Base-by-base conservation (phyloP, 2,329 filamentous ascomycete species). In the Colletotrichum eremochloae region DNA sequence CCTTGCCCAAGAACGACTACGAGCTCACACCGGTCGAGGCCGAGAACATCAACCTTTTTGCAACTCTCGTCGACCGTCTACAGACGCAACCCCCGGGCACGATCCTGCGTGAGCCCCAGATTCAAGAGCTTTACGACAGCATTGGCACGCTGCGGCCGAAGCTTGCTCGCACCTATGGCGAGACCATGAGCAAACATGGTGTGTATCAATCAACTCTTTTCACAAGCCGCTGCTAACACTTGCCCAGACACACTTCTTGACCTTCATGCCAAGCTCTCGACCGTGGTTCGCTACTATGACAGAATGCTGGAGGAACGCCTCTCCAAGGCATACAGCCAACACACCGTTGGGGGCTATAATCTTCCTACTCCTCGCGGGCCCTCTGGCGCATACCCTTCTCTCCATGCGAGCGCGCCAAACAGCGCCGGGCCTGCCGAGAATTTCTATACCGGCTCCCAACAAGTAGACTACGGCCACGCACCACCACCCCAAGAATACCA, bases 171-270 rank as follows among this genome's bases (percentile, higher is more conserved):
- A 98, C 96, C 0, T 98, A 98, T 79, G 96, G 96, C 67, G 96
- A 99, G 84, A 98, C 96, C 0, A 98, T 99, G 96, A 98, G 96
- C 89, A 99, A 99, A 82, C 96, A 98, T 81, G 95, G 94, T 94
- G 85, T 80, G 90, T 83, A 20, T 4, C 8, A 12, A 24, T 36
- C 12, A 55, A 29, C 18, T 0, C 7, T 33, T 6, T 4, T 6
- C 14, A 18, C 1, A 14, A 38, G 33, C n/a, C 20, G 31, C 36
- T 66, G 58, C 82, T 88, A 78, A 87, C 75, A 15, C 11, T 20
- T 40, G 9, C 8, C 31, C 74, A 96, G 95, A 99, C 80, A 96
- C 96, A 0, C 87, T 99, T 12, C 89, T 98, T 33, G 96, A 99
- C 80, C 86, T 99, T 0, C 96, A 99, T 80, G 93, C 95, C 24